A percentile compares a stretch with the other conserved stretches of the same genome.
phyloP scores from a whole-genome alignment of 495 filamentous ascomycete genomes.

The Chaetomium tenue region DNA sequence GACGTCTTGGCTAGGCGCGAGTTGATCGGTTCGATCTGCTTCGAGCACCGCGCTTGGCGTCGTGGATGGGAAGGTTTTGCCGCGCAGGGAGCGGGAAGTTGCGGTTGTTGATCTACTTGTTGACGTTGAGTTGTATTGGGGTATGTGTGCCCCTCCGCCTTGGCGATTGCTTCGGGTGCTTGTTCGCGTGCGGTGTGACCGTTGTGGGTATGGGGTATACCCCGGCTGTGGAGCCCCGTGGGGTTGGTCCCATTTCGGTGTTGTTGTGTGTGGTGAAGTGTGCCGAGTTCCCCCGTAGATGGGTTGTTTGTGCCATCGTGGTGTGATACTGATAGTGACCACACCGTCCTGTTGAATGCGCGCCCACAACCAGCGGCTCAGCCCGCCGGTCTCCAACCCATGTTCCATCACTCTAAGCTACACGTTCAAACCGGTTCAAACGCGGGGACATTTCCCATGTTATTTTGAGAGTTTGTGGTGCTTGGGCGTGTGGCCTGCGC shows the following conservation, averaged over 20 bases:
- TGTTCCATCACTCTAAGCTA: neutral
- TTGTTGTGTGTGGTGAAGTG: neutral
- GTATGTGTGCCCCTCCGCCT: neutral
- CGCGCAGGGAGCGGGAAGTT: too few relatives aligned
- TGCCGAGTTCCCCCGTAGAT: neutral
- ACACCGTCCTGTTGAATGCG: neutral
- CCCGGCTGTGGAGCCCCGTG: neutral
- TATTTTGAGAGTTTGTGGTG: conserved; percentile 21
- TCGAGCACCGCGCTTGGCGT: neutral
- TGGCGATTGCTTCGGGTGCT: neutral
- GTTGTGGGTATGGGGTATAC: neutral
- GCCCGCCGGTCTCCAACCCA: neutral
- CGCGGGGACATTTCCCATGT: conserved; percentile 28
- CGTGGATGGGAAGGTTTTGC: neutral
- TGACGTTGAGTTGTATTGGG: neutral
- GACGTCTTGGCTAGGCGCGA: neutral
- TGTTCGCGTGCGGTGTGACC: neutral
- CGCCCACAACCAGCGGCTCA: too few relatives aligned
- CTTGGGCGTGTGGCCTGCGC: conserved; percentile 8
- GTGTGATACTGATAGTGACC: neutral
- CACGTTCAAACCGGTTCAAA: conserved; percentile 32
- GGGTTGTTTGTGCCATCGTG: neutral
- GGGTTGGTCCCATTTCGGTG: neutral
- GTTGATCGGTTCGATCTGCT: neutral
- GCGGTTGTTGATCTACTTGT: neutral